Conservation (phyloP, 2,329 filamentous ascomycete genomes). For the Penicillium brasilianum region DNA sequence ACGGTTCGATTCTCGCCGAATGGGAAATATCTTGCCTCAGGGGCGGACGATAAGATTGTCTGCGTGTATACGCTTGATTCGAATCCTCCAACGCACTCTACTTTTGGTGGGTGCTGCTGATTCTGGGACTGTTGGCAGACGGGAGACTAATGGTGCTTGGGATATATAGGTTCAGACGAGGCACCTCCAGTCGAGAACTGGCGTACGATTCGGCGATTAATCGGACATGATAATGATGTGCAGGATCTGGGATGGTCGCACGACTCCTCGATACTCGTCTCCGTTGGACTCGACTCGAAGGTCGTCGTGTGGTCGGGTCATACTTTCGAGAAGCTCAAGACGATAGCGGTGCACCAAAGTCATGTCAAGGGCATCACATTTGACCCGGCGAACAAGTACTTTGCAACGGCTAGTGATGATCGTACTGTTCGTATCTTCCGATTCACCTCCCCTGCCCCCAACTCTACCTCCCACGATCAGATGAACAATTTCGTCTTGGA, state of each 20-base stretch:
- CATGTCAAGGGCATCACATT: constrained; percentile 99
- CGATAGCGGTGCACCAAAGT: constrained; percentile 87
- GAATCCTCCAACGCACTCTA: constrained; percentile 74
- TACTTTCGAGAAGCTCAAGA: constrained; percentile 98
- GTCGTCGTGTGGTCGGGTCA: constrained; percentile 98
- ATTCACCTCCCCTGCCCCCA: constrained; percentile 87
- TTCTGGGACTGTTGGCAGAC: constrained; percentile 10
- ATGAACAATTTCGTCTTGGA: constrained; percentile 96
- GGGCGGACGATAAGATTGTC: constrained; percentile 98
- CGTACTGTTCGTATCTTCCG: constrained; percentile 95
- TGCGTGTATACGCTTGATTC: constrained; percentile 93
- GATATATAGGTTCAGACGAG: constrained; percentile 73
- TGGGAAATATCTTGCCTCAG: constrained; percentile 91
- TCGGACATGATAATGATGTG: constrained; percentile 97
- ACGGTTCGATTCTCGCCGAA: constrained; percentile 96
- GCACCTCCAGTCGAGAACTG: constrained; percentile 94
- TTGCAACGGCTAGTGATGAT: constrained; percentile 96
- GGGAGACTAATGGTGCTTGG: constrained; percentile 11
- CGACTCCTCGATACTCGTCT: constrained; percentile 94
- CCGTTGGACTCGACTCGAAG: constrained; percentile 95
- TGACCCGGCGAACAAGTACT: constrained; percentile 98
- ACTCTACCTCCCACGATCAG: constrained; percentile 92
- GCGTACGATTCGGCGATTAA: constrained; percentile 90
- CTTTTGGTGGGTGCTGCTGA: constrained; percentile 68
- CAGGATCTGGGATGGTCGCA: constrained; percentile 97